Conservation (phyloP, 805 yeast species). For the Yamadazyma paraphyllophila region DNA sequence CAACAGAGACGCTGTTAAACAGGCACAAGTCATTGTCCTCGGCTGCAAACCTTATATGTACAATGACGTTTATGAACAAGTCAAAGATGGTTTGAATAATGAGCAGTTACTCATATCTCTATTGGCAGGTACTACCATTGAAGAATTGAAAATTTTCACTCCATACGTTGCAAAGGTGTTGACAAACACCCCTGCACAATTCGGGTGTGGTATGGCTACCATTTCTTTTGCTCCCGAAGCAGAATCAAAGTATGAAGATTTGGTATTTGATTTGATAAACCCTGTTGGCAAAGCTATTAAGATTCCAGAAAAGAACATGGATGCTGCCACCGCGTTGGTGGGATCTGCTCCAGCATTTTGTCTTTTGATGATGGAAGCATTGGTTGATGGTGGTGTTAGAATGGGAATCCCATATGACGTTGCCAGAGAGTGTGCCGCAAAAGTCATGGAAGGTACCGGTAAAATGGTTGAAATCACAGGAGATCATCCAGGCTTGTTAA, state of each 20-base stretch:
- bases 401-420: slow-evolving; percentile 89
- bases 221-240: slow-evolving; percentile 68
- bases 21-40: slow-evolving; percentile 69
- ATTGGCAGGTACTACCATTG: slow-evolving; percentile 90
- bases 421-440: slow-evolving; percentile 84
- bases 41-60: slow-evolving; percentile 90
- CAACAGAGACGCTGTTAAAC: slow-evolving; percentile 57
- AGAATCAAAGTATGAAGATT: slow-evolving; percentile 39
- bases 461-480: slow-evolving; percentile 82
- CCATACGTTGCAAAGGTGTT: slow-evolving; percentile 80
- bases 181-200: slow-evolving; percentile 96
- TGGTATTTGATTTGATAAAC: slow-evolving; percentile 51
- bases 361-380: slow-evolving; percentile 81
- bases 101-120: slow-evolving; percentile 70
- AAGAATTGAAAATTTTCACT: slow-evolving; percentile 54
- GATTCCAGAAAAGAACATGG: slow-evolving; percentile 90
- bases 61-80: slow-evolving; percentile 53
- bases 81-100: slow-evolving; percentile 45
- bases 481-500: slow-evolving; percentile 84
- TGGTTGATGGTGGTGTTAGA: slow-evolving; percentile 91
- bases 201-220: slow-evolving; percentile 91
- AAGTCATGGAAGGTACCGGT: slow-evolving; percentile 92
- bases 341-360: slow-evolving; percentile 98
- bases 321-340: slow-evolving; percentile 90
- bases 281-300: slow-evolving; percentile 68